A percentile compares a stretch with the other conserved stretches of the same genome.
Conservation (phyloP, 164 flowering plant species). For the Brasenia schreberi region DNA sequence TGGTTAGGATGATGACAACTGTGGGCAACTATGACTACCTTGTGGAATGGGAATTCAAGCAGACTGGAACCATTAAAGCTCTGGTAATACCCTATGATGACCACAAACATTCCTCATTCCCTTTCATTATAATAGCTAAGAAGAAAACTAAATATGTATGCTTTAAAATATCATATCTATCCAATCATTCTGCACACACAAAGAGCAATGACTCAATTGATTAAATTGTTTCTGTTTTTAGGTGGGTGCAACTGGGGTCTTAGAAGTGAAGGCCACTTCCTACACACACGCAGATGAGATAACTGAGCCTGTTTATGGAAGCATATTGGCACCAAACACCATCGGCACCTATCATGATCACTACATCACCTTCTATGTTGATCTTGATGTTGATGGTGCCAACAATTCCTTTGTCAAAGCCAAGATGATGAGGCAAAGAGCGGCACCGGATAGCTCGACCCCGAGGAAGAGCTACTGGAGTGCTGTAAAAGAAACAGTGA, state of each 20-base stretch:
- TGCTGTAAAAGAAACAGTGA: conserved; percentile 29
- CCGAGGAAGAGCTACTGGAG: conserved; percentile 64
- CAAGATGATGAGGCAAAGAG: conserved; percentile 17
- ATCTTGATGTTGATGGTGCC: conserved; percentile 57
- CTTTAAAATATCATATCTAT: too few relatives aligned
- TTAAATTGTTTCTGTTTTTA: conserved; percentile 4
- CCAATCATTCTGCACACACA: too few relatives aligned
- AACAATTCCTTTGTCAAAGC: conserved; percentile 46
- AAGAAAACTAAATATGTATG: too few relatives aligned
- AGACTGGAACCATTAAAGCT: conserved; percentile 40
- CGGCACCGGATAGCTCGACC: conserved; percentile 8
- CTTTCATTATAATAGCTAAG: too few relatives aligned
- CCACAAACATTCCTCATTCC: not conserved
- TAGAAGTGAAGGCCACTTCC: conserved; percentile 38
- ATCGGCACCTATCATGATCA: conserved; percentile 60
- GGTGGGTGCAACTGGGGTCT: conserved; percentile 49
- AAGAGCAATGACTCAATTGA: too few relatives aligned
- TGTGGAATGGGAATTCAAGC: conserved; percentile 55
- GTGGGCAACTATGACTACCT: conserved; percentile 60
- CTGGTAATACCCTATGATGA: conserved; percentile 21
- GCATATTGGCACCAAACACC: conserved; percentile 36
- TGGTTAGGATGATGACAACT: conserved; percentile 45
- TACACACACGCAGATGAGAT: conserved; percentile 14
- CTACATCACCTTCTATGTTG: conserved; percentile 51
- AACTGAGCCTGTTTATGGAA: conserved; percentile 21